phyloP scores from a whole-genome alignment of 306 rosid genomes.

The Oxytropis ochrocephala region DNA sequence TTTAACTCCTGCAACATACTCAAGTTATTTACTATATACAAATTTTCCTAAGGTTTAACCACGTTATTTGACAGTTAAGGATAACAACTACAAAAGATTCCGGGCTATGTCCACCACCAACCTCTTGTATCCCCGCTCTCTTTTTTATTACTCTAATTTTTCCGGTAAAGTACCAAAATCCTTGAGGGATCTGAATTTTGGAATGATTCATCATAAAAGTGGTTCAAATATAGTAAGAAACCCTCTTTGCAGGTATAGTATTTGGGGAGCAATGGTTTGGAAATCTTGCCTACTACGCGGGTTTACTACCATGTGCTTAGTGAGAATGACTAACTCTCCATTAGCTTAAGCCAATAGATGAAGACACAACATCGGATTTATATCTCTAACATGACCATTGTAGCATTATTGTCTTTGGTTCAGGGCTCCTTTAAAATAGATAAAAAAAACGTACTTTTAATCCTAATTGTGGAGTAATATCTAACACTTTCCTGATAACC shows the following conservation, averaged over 20 bases:
- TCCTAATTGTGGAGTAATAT: neutral
- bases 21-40: neutral
- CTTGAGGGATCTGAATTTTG: neutral
- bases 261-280: too few relatives aligned
- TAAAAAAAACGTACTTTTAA: too few relatives aligned
- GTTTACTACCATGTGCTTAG: neutral
- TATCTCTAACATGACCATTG: too few relatives aligned
- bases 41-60: neutral
- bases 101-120: neutral
- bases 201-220: neutral
- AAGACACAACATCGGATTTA: too few relatives aligned
- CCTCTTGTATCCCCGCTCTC: neutral
- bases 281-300: too few relatives aligned
- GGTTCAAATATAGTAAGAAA: neutral
- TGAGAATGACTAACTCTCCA: neutral
- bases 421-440: too few relatives aligned
- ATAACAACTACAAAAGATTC: neutral
- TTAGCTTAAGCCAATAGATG: too few relatives aligned
- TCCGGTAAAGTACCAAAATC: neutral
- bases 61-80: neutral
- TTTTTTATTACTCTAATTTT: neutral
- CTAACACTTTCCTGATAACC: neutral
- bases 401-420: too few relatives aligned
- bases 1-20: neutral
- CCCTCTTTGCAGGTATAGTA: neutral